Conservation (phyloP, 192 early-diverging fungal genomes). For the Coemansia sp. region DNA sequence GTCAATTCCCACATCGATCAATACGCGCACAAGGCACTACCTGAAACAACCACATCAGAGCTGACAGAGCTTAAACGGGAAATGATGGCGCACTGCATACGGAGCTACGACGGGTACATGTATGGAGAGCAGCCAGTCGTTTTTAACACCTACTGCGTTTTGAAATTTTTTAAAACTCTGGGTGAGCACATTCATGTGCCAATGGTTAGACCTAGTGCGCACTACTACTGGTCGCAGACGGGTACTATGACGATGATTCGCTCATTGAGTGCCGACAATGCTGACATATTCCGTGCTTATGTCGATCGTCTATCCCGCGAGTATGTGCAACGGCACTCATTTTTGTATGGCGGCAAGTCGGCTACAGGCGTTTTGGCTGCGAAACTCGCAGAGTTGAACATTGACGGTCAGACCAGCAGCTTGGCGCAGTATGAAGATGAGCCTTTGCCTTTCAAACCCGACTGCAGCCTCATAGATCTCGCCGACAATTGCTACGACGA, state of each 20-base stretch:
- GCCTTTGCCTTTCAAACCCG: background rate
- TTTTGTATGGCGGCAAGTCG: background rate
- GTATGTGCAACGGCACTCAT: background rate
- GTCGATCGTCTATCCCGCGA: background rate
- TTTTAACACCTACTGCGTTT: background rate
- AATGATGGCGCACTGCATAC: background rate
- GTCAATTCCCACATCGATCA: background rate
- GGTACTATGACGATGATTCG: background rate
- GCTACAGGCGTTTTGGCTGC: background rate
- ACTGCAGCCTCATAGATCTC: background rate
- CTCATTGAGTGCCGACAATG: background rate
- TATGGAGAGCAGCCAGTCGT: background rate
- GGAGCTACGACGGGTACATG: background rate
- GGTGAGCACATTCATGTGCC: background rate
- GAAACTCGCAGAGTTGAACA: background rate
- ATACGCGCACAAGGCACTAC: background rate
- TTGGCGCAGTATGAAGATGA: background rate
- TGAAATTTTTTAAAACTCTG: background rate
- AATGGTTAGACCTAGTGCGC: background rate
- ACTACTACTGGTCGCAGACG: background rate
- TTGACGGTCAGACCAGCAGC: background rate
- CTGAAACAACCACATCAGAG: background rate
- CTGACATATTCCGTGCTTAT: background rate
- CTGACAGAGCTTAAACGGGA: background rate
- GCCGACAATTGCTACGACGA: background rate